Evolutionary conservation across 164 flowering plant genomes (phyloP).

Genomic region (Stephania japonica): DNA sequence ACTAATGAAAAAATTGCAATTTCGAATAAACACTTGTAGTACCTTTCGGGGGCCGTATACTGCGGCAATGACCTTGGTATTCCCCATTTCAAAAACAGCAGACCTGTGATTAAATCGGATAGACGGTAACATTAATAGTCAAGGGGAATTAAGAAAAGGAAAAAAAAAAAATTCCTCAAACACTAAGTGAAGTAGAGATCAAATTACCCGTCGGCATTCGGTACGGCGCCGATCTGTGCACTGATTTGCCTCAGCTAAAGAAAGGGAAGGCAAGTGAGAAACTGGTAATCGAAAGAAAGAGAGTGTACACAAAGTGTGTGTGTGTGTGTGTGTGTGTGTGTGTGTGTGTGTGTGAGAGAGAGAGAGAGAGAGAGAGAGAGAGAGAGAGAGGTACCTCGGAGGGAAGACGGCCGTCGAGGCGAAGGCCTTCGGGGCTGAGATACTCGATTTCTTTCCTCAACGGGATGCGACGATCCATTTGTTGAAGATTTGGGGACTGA

Average conservation of each 20-base stretch:
- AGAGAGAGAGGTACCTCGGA: slow-evolving; percentile 49
- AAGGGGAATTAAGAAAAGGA: neutral
- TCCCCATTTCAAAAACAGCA: slow-evolving; percentile 95
- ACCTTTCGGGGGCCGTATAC: slow-evolving; percentile 99
- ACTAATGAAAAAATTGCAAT: too few relatives aligned
- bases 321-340: too few relatives aligned
- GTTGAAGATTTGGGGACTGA: neutral
- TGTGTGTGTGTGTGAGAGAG: too few relatives aligned
- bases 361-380: slow-evolving; percentile 3
- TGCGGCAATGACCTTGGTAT: slow-evolving; percentile 95
- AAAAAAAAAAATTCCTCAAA: too few relatives aligned
- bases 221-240: slow-evolving; percentile 69
- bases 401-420: slow-evolving; percentile 94
- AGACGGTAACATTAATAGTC: neutral
- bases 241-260: slow-evolving; percentile 81
- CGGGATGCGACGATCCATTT: neutral
- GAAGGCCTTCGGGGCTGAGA: slow-evolving; percentile 90
- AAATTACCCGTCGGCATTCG: slow-evolving; percentile 87
- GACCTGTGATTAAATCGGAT: slow-evolving; percentile 44
- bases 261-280: neutral
- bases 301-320: too few relatives aligned
- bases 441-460: slow-evolving; percentile 45
- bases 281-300: too few relatives aligned
- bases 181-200: neutral
- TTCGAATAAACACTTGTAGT: neutral